Evolutionary conservation across 805 yeast genomes (phyloP), one percentile per base, ranked within the genome.

Genomic region (Metschnikowia colocasiae): DNA sequence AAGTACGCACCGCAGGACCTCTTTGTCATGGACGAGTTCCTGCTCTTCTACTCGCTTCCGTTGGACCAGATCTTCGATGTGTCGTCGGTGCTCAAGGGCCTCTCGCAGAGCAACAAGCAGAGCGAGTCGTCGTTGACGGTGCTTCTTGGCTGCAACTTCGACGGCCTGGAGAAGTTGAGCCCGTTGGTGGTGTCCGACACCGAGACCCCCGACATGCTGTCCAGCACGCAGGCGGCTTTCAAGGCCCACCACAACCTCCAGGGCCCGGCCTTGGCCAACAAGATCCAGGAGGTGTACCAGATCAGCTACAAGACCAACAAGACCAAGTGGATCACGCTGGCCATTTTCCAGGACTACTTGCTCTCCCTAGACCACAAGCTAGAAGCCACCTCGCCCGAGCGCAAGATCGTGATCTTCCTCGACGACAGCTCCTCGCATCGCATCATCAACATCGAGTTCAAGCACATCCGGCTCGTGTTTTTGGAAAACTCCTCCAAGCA

Each of bases 401-500:
- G 85, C 45, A 78, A 79, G 48, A 79, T 82, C 42, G 65, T 80
- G 50, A 72, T 82, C 5, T 62, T 82, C 2, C 59, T 82, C 12
- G 86, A 82, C 61, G 85, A 82, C 60, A 75, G 83, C 18, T 76
- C 83, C 6, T 75, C 84, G 0, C 87, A 82, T 59, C 67, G 86
- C 44, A 76, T 81, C 7, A 71, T 54, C 56, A 71, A 72, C 50
- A 55, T 71, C 37, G 67, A 65, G 45, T 70, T 72, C 53, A 59
- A 58, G 30, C 65, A 68, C 47, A 64, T 72, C 26, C 57, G 59
- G 39, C 55, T 72, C 18, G 61, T 68, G 16, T 71, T 67, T 46
- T 50, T 71, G 55, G 71, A 70, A 43, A 70, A 71, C 49, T 68
- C 69, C 29, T 58, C 67, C 23, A 67, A 63, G 41, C 71, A 68